phyloP scores from a whole-genome alignment of 2,329 filamentous ascomycete genomes.

The Scedosporium minutisporum region DNA sequence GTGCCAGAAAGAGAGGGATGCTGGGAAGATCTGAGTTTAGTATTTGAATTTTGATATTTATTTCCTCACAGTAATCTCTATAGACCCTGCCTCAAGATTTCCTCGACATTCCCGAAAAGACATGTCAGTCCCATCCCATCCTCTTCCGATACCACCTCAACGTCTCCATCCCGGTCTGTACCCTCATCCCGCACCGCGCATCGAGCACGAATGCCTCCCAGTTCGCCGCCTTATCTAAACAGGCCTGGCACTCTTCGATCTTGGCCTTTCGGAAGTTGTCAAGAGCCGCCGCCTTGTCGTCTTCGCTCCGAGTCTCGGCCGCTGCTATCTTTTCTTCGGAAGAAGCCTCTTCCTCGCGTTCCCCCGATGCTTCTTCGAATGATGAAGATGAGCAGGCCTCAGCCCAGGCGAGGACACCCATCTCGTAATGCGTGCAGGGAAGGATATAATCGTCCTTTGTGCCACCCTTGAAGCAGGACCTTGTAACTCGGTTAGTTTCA shows the following conservation, averaged over 20 bases:
- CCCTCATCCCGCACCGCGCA: slow-evolving; percentile 62
- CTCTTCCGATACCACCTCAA: slow-evolving; percentile 43
- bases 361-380: background rate
- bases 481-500: slow-evolving; percentile 14
- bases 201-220: slow-evolving; percentile 70
- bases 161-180: slow-evolving; percentile 60
- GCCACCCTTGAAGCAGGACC: slow-evolving; percentile 45
- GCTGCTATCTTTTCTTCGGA: slow-evolving; percentile 7
- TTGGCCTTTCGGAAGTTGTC: slow-evolving; percentile 33
- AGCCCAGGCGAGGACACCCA: slow-evolving; percentile 72
- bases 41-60: too few species aligned
- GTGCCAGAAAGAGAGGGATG: too few species aligned
- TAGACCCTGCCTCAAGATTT: too few species aligned
- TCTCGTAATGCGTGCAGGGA: slow-evolving; percentile 76
- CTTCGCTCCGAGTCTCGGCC: slow-evolving; percentile 16
- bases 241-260: slow-evolving; percentile 51
- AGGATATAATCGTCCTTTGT: slow-evolving; percentile 60
- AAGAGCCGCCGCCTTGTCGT: slow-evolving; percentile 17
- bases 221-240: slow-evolving; percentile 55
- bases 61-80: too few species aligned
- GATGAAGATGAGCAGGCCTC: slow-evolving; percentile 39
- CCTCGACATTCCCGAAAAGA: background rate
- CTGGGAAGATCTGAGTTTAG: too few species aligned
- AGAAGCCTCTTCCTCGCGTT: background rate
- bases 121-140: slow-evolving; percentile 21